Evolutionary conservation across 1,284 basidiomycete species (phyloP), one percentile per base, ranked within the genome.

Genomic region (Sanguinoderma infundibulare): DNA sequence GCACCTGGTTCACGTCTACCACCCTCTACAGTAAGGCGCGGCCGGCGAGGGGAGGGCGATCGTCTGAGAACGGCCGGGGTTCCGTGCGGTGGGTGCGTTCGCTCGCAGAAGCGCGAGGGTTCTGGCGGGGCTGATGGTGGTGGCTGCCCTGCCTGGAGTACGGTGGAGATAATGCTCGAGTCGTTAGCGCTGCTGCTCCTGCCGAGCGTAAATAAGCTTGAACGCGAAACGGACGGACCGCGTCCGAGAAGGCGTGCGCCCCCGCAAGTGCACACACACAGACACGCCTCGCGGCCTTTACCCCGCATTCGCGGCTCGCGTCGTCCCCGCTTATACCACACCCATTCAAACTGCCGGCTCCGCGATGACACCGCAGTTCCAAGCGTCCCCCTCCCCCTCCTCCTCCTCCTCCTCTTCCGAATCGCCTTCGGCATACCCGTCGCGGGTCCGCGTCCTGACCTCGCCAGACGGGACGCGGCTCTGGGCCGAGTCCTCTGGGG

Each of bases 401-500:
- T n/a, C n/a, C n/a, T n/a, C n/a, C n/a, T n/a, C n/a, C n/a, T n/a
- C n/a, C n/a, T n/a, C n/a, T n/a, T n/a, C n/a, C 20, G 22, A 51
- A 24, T 34, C 30, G n/a, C n/a, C 38, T n/a, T 8, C 22, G 15
- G 22, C 17, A 10, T 17, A n/a, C 42, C 24, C 53, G 8, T 26
- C 39, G 52, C 63, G 67, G 47, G 61, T 61, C 26, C 67, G 56
- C 22, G 60, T 63, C 39, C 60, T 71, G 46, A 65, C 59, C 35
- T 72, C 73, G 32, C 60, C 69, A n/a, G 73, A 74, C 59, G 72
- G 73, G 15, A 71, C 71, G 28, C 57, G 54, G 44, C 64, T 74
- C 49, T 73, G 67, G 70, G 75, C 79, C 39, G 76, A 81, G 57
- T 79, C 78, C 17, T 61, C 71, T 12, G 80, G 80, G 12, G 51